Evolutionary conservation across 2,329 filamentous ascomycete genomes (phyloP).

Genomic region (Xylariaceae sp.): DNA sequence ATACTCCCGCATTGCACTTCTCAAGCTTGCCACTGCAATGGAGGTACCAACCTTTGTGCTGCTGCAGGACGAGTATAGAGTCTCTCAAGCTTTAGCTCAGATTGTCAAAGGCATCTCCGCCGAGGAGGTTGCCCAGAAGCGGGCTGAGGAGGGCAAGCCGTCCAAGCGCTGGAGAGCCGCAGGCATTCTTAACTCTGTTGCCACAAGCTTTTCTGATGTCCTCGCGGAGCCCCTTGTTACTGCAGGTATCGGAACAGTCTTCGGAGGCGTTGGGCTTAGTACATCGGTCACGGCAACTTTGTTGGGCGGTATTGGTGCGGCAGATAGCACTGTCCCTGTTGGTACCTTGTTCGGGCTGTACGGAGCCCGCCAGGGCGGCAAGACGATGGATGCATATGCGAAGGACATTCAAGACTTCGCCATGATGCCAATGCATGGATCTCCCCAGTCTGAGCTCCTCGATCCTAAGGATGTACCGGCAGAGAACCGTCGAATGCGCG

Average conservation of each 20-base stretch:
- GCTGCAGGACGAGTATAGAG: slow-evolving; percentile 73
- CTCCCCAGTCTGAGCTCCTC: slow-evolving; percentile 48
- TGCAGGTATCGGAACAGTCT: slow-evolving; percentile 79
- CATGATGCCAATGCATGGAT: slow-evolving; percentile 74
- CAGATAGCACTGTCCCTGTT: slow-evolving; percentile 78
- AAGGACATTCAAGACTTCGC: slow-evolving; percentile 89
- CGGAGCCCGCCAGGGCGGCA: slow-evolving; percentile 78
- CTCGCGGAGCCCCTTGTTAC: slow-evolving; percentile 78
- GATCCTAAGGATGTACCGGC: slow-evolving; percentile 59
- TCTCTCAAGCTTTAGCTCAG: slow-evolving; percentile 76
- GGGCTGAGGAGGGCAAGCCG: slow-evolving; percentile 68
- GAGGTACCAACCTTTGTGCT: slow-evolving; percentile 69
- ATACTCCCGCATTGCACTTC: slow-evolving; percentile 73
- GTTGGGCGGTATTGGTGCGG: slow-evolving; percentile 78
- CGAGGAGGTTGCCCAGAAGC: slow-evolving; percentile 68
- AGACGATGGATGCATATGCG: slow-evolving; percentile 88
- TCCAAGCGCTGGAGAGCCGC: slow-evolving; percentile 55
- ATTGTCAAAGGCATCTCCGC: slow-evolving; percentile 74
- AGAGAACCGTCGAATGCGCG: slow-evolving; percentile 71
- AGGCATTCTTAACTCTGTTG: slow-evolving; percentile 61
- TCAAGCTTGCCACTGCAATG: slow-evolving; percentile 73
- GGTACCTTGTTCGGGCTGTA: slow-evolving; percentile 93
- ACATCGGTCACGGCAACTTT: slow-evolving; percentile 77
- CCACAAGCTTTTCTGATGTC: slow-evolving; percentile 47
- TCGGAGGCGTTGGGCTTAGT: slow-evolving; percentile 77